Percentiles rank a stretch among this genome's conserved stretches.
Evolutionary conservation across 2,329 filamentous ascomycete genomes (phyloP).

Genomic region (Calonectria ilicicola): DNA sequence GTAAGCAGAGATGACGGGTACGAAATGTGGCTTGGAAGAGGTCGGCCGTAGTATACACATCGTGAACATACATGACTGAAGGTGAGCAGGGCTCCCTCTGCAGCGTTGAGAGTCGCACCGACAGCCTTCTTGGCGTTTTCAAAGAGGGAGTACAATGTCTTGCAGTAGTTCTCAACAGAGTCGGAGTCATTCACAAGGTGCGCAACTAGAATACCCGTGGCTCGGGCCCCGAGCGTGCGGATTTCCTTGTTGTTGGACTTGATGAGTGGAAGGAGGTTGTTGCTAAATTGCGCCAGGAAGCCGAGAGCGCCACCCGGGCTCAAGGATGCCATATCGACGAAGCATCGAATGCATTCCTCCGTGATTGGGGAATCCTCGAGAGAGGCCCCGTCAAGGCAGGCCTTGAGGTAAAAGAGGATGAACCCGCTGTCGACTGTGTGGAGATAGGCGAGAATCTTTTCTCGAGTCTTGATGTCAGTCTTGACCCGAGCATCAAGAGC

Average conservation of each 20-base stretch:
- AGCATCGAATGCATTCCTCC: constrained; percentile 63
- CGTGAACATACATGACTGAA: constrained; percentile 59
- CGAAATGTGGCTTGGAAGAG: constrained; percentile 39
- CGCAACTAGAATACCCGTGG: constrained; percentile 81
- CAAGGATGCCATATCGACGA: constrained; percentile 65
- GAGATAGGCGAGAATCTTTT: constrained; percentile 68
- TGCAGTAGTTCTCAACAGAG: constrained; percentile 39
- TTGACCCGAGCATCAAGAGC: constrained; percentile 80
- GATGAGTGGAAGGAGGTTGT: constrained; percentile 69
- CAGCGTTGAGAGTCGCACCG: constrained; percentile 57
- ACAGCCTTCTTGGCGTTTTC: constrained; percentile 54
- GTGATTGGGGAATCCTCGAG: constrained; percentile 54
- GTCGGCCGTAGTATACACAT: constrained; percentile 56
- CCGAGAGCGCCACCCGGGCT: constrained; percentile 63
- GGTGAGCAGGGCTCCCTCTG: constrained; percentile 61
- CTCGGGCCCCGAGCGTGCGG: constrained; percentile 74
- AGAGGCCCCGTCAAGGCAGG: constrained; percentile 69
- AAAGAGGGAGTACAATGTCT: constrained; percentile 57
- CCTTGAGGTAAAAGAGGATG: constrained; percentile 60
- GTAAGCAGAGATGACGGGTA: constrained; percentile 50
- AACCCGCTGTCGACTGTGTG: constrained; percentile 51
- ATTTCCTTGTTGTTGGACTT: constrained; percentile 79
- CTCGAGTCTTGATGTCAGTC: constrained; percentile 75
- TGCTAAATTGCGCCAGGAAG: constrained; percentile 60
- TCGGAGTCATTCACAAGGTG: constrained; percentile 63